A percentile compares a stretch with the other conserved stretches of the same genome.
Conservation (phyloP, 202 grass and related monocot genomes). For the Hordeum pubiflorum region DNA sequence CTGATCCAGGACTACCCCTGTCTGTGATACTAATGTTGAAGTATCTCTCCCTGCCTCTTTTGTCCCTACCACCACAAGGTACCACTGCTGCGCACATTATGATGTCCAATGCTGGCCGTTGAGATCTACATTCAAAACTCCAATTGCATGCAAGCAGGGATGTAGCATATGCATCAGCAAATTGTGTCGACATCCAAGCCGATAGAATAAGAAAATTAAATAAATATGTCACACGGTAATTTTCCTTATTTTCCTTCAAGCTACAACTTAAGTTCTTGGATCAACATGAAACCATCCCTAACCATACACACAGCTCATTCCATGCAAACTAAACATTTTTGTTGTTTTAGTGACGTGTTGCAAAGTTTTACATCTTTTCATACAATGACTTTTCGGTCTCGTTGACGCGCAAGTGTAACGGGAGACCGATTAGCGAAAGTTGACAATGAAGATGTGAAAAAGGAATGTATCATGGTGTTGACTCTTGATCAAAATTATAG, state of each 20-base stretch:
- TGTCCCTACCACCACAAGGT: background rate
- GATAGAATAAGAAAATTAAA: background rate
- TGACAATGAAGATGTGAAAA: background rate
- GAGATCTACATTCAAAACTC: conserved; percentile 27
- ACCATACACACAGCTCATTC: background rate
- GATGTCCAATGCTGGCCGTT: background rate
- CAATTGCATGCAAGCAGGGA: background rate
- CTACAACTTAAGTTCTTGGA: too few relatives aligned
- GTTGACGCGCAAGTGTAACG: background rate
- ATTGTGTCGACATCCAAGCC: background rate
- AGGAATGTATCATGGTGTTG: background rate
- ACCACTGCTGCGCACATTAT: background rate
- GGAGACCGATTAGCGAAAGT: background rate
- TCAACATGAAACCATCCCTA: too few relatives aligned
- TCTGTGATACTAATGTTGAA: background rate
- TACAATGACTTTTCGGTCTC: background rate
- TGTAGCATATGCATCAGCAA: background rate
- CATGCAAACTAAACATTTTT: background rate
- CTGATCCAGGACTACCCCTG: background rate
- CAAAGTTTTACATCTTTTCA: background rate
- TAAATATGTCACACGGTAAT: too few relatives aligned
- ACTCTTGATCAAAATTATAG: background rate
- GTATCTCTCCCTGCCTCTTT: background rate
- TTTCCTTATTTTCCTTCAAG: too few relatives aligned
- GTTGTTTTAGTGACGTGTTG: background rate